Evolutionary conservation across 73 alveolate genomes (phyloP).

Genomic region (Paramecium caudatum): DNA sequence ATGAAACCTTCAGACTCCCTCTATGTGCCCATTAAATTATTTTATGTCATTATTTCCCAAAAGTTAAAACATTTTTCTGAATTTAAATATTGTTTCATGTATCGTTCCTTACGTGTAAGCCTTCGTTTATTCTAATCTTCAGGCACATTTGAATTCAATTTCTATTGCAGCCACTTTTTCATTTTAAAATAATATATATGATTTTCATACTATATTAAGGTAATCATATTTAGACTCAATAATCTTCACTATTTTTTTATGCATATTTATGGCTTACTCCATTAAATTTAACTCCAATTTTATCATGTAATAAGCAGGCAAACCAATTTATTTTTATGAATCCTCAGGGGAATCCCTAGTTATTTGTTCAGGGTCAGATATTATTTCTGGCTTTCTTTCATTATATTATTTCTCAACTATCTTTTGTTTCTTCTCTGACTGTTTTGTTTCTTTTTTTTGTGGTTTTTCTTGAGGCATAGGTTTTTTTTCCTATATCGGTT

Average conservation of each 20-base stretch:
- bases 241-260: conserved; percentile 16
- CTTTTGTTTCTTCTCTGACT: not conserved
- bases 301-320: conserved; percentile 11
- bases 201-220: conserved; percentile 35
- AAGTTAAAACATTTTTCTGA: conserved; percentile 53
- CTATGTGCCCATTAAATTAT: not conserved
- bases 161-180: conserved; percentile 56
- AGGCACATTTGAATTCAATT: not conserved
- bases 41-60: conserved; percentile 26
- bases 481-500: no score
- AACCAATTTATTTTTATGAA: not conserved
- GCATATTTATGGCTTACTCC: conserved; percentile 16
- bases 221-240: conserved; percentile 34
- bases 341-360: no score
- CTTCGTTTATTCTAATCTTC: conserved; percentile 45
- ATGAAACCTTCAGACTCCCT: conserved; percentile 28
- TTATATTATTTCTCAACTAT: not conserved
- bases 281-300: not conserved
- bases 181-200: no score
- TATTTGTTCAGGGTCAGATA: no score
- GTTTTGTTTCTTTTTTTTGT: not conserved
- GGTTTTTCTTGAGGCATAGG: no score
- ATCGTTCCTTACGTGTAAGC: conserved; percentile 10
- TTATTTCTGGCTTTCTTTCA: not conserved
- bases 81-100: conserved; percentile 39